Evolutionary conservation across 202 grass and related monocot genomes (phyloP).

Genomic region (Carex sylvatica): DNA sequence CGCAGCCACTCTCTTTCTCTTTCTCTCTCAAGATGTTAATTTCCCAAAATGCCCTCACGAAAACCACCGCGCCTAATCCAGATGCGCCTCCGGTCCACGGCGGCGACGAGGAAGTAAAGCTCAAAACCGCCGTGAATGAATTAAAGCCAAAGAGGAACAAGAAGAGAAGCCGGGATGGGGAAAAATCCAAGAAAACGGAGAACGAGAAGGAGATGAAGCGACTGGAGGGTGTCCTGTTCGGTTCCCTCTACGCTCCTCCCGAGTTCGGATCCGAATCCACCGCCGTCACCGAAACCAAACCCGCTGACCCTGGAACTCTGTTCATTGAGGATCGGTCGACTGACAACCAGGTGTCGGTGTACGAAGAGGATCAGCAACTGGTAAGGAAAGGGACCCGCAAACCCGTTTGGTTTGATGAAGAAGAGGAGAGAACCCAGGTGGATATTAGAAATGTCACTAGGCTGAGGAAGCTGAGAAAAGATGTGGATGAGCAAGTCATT

Average conservation of each 20-base stretch:
- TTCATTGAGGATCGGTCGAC: conserved; percentile 60
- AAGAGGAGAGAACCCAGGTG: conserved; percentile 59
- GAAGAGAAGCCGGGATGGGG: conserved; percentile 9
- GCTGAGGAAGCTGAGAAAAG: conserved; percentile 72
- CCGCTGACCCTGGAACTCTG: conserved; percentile 19
- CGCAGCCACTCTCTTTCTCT: not conserved
- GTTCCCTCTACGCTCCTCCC: conserved; percentile 35
- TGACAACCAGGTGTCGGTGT: conserved; percentile 35
- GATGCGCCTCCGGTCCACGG: not conserved
- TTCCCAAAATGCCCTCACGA: conserved; percentile 20
- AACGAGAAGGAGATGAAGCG: conserved; percentile 51
- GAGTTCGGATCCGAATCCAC: conserved; percentile 48
- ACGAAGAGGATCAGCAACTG: conserved; percentile 35
- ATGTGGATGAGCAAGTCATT: conserved; percentile 48
- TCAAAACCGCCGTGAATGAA: not conserved
- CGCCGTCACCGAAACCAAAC: not conserved
- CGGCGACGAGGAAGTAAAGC: not conserved
- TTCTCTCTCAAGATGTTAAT: conserved; percentile 16
- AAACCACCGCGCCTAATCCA: not conserved
- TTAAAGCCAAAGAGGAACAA: conserved; percentile 19
- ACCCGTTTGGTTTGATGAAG: conserved; percentile 65
- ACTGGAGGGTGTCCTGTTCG: conserved; percentile 55
- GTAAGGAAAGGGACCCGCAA: conserved; percentile 31
- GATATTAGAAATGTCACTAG: conserved; percentile 55
- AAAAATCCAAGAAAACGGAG: conserved; percentile 25